A percentile compares a stretch with the other conserved stretches of the same genome.
Conservation (phyloP, 1,139 yeast species). For the Taphrina sp. region DNA sequence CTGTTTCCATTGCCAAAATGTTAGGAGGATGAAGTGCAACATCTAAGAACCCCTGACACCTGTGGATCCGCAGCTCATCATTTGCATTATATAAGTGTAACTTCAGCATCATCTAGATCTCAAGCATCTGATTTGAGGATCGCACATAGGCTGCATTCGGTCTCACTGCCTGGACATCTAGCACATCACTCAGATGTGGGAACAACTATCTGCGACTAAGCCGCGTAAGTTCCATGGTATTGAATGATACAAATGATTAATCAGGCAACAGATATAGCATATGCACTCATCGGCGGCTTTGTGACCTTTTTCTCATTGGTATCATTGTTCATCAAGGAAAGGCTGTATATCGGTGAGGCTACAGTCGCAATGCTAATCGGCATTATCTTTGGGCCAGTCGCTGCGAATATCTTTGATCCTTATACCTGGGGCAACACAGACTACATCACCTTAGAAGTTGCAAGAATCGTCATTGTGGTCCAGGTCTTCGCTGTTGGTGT, state of each 20-base stretch:
- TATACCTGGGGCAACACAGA: constrained; percentile 88
- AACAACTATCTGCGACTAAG: constrained; percentile 15
- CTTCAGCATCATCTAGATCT: too few species aligned
- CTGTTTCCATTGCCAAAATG: too few species aligned
- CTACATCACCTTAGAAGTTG: constrained; percentile 78
- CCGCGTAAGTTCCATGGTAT: constrained; percentile 8
- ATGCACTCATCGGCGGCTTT: constrained; percentile 89
- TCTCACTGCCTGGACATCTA: too few species aligned
- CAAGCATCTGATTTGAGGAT: too few species aligned
- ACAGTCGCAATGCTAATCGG: constrained; percentile 90
- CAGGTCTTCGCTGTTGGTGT: constrained; percentile 98
- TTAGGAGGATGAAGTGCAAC: too few species aligned
- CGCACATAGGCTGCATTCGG: too few species aligned
- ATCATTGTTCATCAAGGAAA: constrained; percentile 88
- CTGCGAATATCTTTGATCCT: constrained; percentile 71
- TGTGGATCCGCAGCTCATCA: too few species aligned
- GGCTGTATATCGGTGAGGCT: constrained; percentile 90
- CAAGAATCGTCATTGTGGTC: constrained; percentile 81
- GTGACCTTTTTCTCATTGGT: constrained; percentile 80
- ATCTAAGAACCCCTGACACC: too few species aligned
- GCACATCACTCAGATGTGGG: too few species aligned
- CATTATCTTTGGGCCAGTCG: constrained; percentile 85
- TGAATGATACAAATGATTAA: neutral
- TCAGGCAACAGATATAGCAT: constrained; percentile 58
- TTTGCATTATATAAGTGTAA: too few species aligned